These are phyloP conservation scores for Abelmoschus esculentus DNA, from an alignment of 345 rosid genomes.

Conservation along the genomic window DNA sequence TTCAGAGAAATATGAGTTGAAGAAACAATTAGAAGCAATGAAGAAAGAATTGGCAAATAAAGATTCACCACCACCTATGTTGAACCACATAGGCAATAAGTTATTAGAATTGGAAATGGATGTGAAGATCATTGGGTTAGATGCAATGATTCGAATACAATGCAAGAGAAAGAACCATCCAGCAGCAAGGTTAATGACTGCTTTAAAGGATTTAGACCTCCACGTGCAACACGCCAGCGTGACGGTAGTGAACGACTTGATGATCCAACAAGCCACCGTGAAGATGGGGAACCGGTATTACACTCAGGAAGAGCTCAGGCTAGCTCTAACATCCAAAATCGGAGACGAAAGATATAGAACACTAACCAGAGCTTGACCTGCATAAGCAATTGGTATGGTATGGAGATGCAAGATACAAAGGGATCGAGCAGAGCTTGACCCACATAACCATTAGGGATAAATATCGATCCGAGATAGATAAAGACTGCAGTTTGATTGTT, in stretches of 20 bases:
- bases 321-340: slow-evolving; percentile 51
- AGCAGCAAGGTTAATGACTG: slow-evolving; percentile 78
- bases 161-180: slow-evolving; percentile 78
- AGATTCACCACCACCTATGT: slow-evolving; percentile 26
- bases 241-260: slow-evolving; percentile 75
- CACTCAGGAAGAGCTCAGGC: slow-evolving; percentile 75
- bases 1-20: slow-evolving; percentile 54
- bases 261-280: slow-evolving; percentile 96
- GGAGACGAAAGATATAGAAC: slow-evolving; percentile 29
- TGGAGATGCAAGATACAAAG: no score
- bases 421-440: not conserved
- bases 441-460: not conserved
- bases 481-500: not conserved
- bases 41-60: slow-evolving; percentile 37
- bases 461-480: no score
- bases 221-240: slow-evolving; percentile 88
- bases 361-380: not conserved
- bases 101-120: slow-evolving; percentile 65
- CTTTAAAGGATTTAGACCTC: slow-evolving; percentile 77
- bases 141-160: slow-evolving; percentile 79
- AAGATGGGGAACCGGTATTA: slow-evolving; percentile 74
- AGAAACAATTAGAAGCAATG: slow-evolving; percentile 51
- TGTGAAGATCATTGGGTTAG: slow-evolving; percentile 83
- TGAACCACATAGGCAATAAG: slow-evolving; percentile 26
- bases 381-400: not conserved